Percentiles rank a stretch among this genome's conserved stretches.
phyloP scores from a whole-genome alignment of 768 basidiomycete species.

The Pholiota microspora region DNA sequence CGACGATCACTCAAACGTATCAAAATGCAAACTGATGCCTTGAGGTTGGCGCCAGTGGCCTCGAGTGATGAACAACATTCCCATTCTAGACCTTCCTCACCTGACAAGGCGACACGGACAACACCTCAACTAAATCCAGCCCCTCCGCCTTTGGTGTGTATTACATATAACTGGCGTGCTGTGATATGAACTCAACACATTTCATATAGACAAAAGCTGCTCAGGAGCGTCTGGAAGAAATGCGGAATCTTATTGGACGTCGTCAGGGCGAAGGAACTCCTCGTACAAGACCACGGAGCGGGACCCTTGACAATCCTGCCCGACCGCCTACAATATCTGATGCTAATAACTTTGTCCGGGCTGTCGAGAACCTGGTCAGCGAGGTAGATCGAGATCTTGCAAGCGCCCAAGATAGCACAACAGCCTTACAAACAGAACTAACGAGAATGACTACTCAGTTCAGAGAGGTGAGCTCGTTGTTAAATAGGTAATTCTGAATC shows the following conservation, averaged over 20 bases:
- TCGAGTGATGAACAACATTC: constrained; percentile 33
- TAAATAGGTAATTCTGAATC: background rate
- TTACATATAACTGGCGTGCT: too few relatives aligned
- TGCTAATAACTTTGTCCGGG: constrained; percentile 35
- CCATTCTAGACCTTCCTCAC: constrained; percentile 51
- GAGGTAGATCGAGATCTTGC: constrained; percentile 60
- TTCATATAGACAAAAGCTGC: constrained; percentile 79
- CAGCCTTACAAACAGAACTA: constrained; percentile 51
- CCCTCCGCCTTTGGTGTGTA: constrained; percentile 39
- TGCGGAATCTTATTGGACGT: constrained; percentile 69
- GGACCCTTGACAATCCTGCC: constrained; percentile 31
- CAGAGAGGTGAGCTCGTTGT: constrained; percentile 59
- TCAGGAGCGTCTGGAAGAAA: constrained; percentile 78
- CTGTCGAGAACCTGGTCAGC: constrained; percentile 50
- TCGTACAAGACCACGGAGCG: constrained; percentile 44
- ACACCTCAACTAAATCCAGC: constrained; percentile 31
- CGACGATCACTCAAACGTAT: constrained; percentile 73
- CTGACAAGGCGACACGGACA: constrained; percentile 52
- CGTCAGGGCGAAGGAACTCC: constrained; percentile 54
- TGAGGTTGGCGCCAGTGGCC: constrained; percentile 24
- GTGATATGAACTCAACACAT: too few relatives aligned
- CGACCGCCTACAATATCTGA: constrained; percentile 21
- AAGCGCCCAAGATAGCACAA: constrained; percentile 52
- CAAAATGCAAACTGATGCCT: constrained; percentile 61
- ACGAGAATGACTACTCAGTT: constrained; percentile 47